Conservation (phyloP, 176 grass and related monocot species). For the Themeda triandra region DNA sequence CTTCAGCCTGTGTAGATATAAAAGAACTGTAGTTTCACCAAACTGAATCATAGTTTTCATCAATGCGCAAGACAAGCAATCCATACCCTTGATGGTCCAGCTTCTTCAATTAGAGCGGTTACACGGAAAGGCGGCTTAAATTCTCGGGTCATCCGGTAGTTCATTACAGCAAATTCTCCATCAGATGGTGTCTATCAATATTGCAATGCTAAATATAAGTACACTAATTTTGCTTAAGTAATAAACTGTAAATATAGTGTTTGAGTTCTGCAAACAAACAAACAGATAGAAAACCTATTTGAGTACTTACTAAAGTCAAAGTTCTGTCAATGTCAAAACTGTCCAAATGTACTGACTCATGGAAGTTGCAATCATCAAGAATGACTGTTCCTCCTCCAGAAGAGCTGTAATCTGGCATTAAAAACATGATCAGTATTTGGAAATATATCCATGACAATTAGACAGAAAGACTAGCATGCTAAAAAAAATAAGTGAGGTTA, state of each 20-base stretch:
- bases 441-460: neutral
- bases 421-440: neutral
- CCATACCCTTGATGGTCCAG: conserved; percentile 67
- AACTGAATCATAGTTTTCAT: conserved; percentile 5
- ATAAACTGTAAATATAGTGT: neutral
- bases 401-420: conserved; percentile 80
- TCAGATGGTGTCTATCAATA: conserved; percentile 79
- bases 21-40: conserved; percentile 9
- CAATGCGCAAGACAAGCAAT: conserved; percentile 10
- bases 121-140: conserved; percentile 91
- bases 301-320: conserved; percentile 68
- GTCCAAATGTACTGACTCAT: conserved; percentile 95
- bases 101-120: conserved; percentile 95
- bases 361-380: conserved; percentile 91
- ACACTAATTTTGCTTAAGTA: conserved; percentile 18
- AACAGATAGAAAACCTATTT: neutral
- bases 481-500: neutral
- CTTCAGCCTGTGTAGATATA: conserved; percentile 67
- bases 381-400: conserved; percentile 69
- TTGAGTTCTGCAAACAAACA: conserved; percentile 24
- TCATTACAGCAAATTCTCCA: conserved; percentile 99
- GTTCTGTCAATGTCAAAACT: conserved; percentile 97
- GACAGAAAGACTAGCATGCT: neutral
- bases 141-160: conserved; percentile 97
- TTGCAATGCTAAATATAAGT: neutral